Conservation (phyloP, 106 monocot species). For the Chionographis japonica region DNA sequence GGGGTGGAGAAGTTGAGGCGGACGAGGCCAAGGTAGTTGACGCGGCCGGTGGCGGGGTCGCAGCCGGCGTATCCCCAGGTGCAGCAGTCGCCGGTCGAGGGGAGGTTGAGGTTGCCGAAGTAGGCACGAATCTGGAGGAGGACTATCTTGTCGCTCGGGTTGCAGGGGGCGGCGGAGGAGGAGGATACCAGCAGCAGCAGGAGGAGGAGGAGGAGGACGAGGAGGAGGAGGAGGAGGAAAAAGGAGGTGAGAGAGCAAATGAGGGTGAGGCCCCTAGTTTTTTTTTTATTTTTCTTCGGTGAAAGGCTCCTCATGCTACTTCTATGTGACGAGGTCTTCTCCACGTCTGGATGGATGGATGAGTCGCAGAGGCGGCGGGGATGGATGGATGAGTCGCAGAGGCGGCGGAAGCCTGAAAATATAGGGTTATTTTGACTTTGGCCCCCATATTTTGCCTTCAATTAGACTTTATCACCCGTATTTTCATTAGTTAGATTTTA, state of each 20-base stretch:
- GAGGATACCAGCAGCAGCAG: background rate
- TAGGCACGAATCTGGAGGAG: constrained; percentile 35
- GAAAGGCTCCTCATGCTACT: too few relatives aligned
- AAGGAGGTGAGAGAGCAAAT: background rate
- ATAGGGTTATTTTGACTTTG: too few relatives aligned
- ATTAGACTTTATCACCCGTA: too few relatives aligned
- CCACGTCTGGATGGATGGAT: too few relatives aligned
- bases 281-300: too few relatives aligned
- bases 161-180: constrained; percentile 17
- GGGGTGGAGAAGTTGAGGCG: constrained; percentile 8
- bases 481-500: too few relatives aligned
- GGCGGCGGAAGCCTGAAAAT: too few relatives aligned
- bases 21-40: constrained; percentile 31
- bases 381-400: too few relatives aligned
- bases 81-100: constrained; percentile 47
- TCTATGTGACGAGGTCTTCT: too few relatives aligned
- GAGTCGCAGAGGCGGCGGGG: too few relatives aligned
- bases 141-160: constrained; percentile 33
- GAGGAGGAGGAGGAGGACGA: constrained; percentile 10
- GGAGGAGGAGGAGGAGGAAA: constrained; percentile 6
- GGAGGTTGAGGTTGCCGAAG: constrained; percentile 23
- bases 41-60: constrained; percentile 29
- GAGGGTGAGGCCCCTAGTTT: too few relatives aligned
- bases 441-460: too few relatives aligned
- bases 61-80: constrained; percentile 45